Conservation (phyloP, 192 early-diverging fungal species). For the Coemansia aciculifera region DNA sequence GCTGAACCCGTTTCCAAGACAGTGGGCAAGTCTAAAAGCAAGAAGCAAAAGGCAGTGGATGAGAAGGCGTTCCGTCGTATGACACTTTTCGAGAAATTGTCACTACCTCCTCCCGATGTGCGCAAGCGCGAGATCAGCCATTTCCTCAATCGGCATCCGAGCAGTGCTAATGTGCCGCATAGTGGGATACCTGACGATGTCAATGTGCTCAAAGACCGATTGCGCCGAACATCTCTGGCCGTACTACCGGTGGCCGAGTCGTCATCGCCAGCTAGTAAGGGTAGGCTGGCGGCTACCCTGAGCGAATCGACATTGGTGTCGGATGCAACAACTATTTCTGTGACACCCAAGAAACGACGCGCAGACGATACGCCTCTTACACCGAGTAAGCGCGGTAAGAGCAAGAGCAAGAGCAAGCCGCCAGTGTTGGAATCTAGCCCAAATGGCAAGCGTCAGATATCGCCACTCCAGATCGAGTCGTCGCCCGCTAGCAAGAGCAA, state of each 20-base stretch:
- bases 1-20: neutral
- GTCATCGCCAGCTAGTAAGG: neutral
- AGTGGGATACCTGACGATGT: slow-evolving; percentile 30
- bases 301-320: neutral
- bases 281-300: neutral
- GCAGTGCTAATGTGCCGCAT: neutral
- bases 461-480: no score
- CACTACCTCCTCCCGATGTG: slow-evolving; percentile 43
- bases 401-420: neutral
- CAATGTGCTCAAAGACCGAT: slow-evolving; percentile 24
- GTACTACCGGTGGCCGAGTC: neutral
- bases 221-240: slow-evolving; percentile 13
- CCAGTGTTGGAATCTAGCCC: neutral
- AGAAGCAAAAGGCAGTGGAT: neutral
- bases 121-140: slow-evolving; percentile 14
- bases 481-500: no score
- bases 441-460: no score
- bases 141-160: neutral
- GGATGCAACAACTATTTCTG: neutral
- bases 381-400: neutral
- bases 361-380: neutral
- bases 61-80: slow-evolving; percentile 15
- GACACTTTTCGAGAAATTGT: slow-evolving; percentile 47
- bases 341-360: slow-evolving; percentile 7
- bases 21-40: neutral